These are phyloP conservation scores for Kazachstania psychrophila DNA, from an alignment of 805 yeast genomes.

Conservation along the genomic window DNA sequence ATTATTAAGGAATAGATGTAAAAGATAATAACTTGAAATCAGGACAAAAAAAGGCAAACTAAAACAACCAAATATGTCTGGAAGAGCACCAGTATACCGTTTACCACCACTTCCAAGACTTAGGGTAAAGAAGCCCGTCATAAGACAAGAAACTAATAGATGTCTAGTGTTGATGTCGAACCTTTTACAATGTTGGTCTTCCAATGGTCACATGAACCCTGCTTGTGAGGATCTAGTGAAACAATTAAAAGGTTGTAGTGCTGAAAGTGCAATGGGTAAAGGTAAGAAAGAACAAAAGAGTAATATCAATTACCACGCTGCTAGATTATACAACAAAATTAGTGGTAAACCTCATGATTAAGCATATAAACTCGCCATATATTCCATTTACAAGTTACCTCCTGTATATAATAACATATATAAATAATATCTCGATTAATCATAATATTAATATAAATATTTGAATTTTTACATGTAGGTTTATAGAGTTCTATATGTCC, in stretches of 20 bases:
- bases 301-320: slow-evolving; percentile 45
- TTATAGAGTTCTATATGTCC: neutral
- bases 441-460: neutral
- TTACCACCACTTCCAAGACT: slow-evolving; percentile 70
- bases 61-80: slow-evolving; percentile 26
- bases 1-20: too few relatives aligned
- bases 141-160: slow-evolving; percentile 51
- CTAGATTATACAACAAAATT: slow-evolving; percentile 40
- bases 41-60: too few relatives aligned
- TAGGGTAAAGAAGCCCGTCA: slow-evolving; percentile 55
- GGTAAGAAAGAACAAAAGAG: slow-evolving; percentile 27
- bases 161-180: slow-evolving; percentile 79
- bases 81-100: slow-evolving; percentile 33
- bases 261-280: slow-evolving; percentile 26
- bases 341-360: slow-evolving; percentile 39
- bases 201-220: slow-evolving; percentile 75
- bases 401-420: neutral
- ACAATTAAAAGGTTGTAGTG: slow-evolving; percentile 70
- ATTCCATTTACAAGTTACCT: neutral
- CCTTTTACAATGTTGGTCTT: slow-evolving; percentile 90
- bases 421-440: neutral
- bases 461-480: neutral
- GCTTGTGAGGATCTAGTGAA: slow-evolving; percentile 56
- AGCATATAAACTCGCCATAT: neutral
- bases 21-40: neutral